These are phyloP conservation scores for Pythium brassicae DNA, from an alignment of 352 stramenopile species.

Conservation along the genomic window DNA sequence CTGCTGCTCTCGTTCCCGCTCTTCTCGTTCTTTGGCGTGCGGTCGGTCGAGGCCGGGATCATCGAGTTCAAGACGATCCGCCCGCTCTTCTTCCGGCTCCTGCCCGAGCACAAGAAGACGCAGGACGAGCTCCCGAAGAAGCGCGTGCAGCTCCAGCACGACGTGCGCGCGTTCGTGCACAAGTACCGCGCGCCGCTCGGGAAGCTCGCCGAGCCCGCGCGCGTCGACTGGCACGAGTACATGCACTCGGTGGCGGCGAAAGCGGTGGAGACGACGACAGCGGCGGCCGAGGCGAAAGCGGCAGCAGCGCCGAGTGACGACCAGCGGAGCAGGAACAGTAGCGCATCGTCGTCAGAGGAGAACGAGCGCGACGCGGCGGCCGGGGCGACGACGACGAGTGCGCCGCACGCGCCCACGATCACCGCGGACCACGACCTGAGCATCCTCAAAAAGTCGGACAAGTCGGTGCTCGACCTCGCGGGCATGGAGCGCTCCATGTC, in stretches of 20 bases:
- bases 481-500: constrained; percentile 73
- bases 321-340: neutral
- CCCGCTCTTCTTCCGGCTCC: constrained; percentile 75
- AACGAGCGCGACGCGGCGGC: too few relatives aligned
- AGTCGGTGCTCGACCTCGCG: constrained; percentile 64
- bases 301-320: neutral
- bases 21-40: constrained; percentile 87
- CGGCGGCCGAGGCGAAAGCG: constrained; percentile 3
- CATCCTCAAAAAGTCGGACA: constrained; percentile 70
- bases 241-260: constrained; percentile 67
- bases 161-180: constrained; percentile 73
- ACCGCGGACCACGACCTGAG: constrained; percentile 77
- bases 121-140: constrained; percentile 74
- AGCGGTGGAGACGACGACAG: constrained; percentile 4
- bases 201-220: constrained; percentile 59
- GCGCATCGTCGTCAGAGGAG: constrained; percentile 10
- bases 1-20: constrained; percentile 79
- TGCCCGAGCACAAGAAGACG: constrained; percentile 72
- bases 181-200: constrained; percentile 63
- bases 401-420: constrained; percentile 42
- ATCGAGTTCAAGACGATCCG: constrained; percentile 86
- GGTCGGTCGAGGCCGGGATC: constrained; percentile 82
- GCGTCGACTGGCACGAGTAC: constrained; percentile 82
- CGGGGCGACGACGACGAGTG: too few relatives aligned
- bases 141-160: constrained; percentile 63